Evolutionary conservation across 345 rosid species (phyloP).

Genomic region (Microthlaspi erraticum): DNA sequence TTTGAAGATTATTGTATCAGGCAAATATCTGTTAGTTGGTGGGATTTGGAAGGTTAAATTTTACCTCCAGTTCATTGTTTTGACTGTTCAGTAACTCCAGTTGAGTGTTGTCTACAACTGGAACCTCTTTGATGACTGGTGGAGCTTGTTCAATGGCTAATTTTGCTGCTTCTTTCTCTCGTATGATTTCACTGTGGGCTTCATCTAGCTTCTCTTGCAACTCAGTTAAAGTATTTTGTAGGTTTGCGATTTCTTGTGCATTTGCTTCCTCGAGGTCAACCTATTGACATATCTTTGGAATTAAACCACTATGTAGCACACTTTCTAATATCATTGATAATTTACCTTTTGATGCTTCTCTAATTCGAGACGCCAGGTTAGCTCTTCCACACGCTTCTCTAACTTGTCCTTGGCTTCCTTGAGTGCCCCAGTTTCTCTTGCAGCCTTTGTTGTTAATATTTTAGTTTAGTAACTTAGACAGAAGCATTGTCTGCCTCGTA

Average conservation of each 20-base stretch:
- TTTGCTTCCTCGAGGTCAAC: slow-evolving; percentile 75
- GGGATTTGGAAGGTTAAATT: slow-evolving; percentile 10
- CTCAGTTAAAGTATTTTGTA: slow-evolving; percentile 55
- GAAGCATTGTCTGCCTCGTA: slow-evolving; percentile 1
- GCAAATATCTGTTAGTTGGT: slow-evolving; percentile 21
- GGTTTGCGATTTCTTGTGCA: slow-evolving; percentile 58
- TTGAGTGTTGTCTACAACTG: slow-evolving; percentile 59
- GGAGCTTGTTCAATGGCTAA: slow-evolving; percentile 72
- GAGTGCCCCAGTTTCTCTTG: slow-evolving; percentile 75
- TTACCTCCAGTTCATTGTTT: slow-evolving; percentile 61
- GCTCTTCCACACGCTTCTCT: slow-evolving; percentile 71
- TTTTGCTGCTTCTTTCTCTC: slow-evolving; percentile 65
- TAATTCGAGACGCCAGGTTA: slow-evolving; percentile 62
- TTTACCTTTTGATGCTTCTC: slow-evolving; percentile 67
- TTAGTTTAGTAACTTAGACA: slow-evolving; percentile 9
- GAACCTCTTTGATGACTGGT: slow-evolving; percentile 68
- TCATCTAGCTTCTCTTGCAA: slow-evolving; percentile 61
- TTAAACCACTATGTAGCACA: background rate
- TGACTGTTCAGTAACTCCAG: slow-evolving; percentile 52
- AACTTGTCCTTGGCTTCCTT: slow-evolving; percentile 71
- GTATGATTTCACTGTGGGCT: slow-evolving; percentile 50
- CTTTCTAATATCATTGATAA: slow-evolving; percentile 9
- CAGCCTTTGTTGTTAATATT: slow-evolving; percentile 54
- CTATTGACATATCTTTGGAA: slow-evolving; percentile 39
- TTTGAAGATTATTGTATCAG: slow-evolving; percentile 33